These are phyloP conservation scores for Stachybotrys chlorohalonatus DNA, from an alignment of 2,329 filamentous ascomycete species.

Conservation along the genomic window DNA sequence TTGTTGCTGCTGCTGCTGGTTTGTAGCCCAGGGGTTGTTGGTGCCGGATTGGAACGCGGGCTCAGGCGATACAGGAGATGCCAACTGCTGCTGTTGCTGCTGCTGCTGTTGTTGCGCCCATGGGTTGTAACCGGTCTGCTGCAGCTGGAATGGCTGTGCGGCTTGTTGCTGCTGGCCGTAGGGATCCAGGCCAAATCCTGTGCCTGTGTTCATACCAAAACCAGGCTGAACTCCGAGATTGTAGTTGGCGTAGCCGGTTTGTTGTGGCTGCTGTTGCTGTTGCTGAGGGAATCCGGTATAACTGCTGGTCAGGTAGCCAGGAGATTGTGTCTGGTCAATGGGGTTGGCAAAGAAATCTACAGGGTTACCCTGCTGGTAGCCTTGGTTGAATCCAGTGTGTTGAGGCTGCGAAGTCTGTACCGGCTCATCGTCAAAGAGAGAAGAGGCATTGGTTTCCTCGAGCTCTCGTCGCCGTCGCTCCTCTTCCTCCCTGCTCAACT, in stretches of 20 bases:
- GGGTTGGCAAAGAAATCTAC: conserved; percentile 98
- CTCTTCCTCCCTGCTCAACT: conserved; percentile 89
- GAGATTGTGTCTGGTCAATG: conserved; percentile 72
- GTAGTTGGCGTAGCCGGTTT: conserved; percentile 51
- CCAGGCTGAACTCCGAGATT: conserved; percentile 58
- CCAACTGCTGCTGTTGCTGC: conserved; percentile 27
- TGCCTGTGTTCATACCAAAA: conserved; percentile 40
- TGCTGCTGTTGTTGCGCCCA: conserved; percentile 35
- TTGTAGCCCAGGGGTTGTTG: conserved; percentile 87
- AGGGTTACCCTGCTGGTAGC: conserved; percentile 91
- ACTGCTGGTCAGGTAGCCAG: conserved; percentile 55
- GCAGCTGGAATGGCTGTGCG: conserved; percentile 37
- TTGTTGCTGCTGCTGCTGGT: conserved; percentile 44
- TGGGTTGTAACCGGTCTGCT: conserved; percentile 46
- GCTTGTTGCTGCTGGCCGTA: conserved; percentile 43
- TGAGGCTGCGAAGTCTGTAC: conserved; percentile 55
- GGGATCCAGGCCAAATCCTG: conserved; percentile 59
- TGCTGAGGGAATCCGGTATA: conserved; percentile 40
- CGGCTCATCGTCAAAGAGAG: conserved; percentile 79
- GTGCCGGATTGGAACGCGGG: conserved; percentile 64
- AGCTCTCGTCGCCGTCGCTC: conserved; percentile 79
- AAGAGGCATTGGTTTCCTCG: conserved; percentile 74
- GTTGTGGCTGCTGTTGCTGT: conserved; percentile 30
- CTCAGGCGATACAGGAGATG: conserved; percentile 38
- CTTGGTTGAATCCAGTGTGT: conserved; percentile 87